Evolutionary conservation across 192 early-diverging fungal genomes (phyloP), one percentile per base, ranked within the genome.

Genomic region (Coemansia sp.): DNA sequence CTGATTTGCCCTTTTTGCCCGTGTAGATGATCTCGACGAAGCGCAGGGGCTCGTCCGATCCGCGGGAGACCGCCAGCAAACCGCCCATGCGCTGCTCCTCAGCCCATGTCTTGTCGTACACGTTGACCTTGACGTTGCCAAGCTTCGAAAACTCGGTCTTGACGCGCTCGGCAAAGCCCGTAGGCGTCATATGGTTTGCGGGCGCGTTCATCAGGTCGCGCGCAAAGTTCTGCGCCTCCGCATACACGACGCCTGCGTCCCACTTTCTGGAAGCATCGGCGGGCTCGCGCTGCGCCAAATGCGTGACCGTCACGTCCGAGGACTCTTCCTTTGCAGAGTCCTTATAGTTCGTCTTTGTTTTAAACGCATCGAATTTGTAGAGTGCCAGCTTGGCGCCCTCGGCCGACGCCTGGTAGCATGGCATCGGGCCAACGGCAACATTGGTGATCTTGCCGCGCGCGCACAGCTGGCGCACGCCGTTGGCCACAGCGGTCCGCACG

Each of bases 21-120:
- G 83, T 76, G 79, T 98, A 98, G 51, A 86, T 74, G 57, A 98
- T 91, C 83, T 97, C 95, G 52, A 98, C 68, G 67, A 96, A 95
- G 44, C 84, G 77, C 56, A 89, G 80, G 0, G 93, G 92, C 75
- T 98, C 92, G 44, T 75, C 81, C 49, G 90, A 91, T 11, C 95
- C 96, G 48, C 86, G 85, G 5, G 92, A 74, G 0, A 98, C 95
- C 16, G 88, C 85, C 44, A 94, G 68, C 56, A 98, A 91, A 0
- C 90, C 88, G 56, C 91, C 91, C 96, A 98, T 98, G 34, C 90
- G 87, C 59, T 92, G 87, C 45, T 78, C 72, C 44, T 86, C 83
- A 11, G 86, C 91, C 96, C 95, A 98, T 43, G 77, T 71, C 44
- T 81, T 66, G 66, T 94, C 93, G 53, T 86, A 85, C 4, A 92